Base-by-base conservation (phyloP, 768 basidiomycete genomes). In the Boletales sp. region DNA sequence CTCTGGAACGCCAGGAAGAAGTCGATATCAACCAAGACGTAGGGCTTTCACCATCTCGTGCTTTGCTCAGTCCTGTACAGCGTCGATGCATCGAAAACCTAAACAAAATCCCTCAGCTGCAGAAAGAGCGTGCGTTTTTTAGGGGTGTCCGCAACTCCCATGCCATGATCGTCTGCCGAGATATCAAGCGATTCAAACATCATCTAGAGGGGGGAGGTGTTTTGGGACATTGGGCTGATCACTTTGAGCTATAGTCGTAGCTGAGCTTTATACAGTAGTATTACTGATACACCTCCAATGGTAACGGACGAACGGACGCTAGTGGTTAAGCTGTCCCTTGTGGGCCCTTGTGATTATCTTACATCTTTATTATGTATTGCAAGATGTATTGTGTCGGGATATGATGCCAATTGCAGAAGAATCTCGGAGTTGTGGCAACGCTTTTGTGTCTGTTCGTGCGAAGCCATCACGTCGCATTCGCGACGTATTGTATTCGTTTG, bases 71-170 rank as follows among this genome's bases (percentile, higher is more conserved):
- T 15, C 71, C 78, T 2, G 60, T 74, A 11, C 90, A 93, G 60
- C 74, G 66, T 14, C 72, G 69, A 50, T 82, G 86, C 32, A 79
- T 79, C 6, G 68, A 67, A 7, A 77, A 73, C 64, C 71, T 93
- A 35, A 91, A 91, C 65, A 72, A 70, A 38, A 75, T 92, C 11
- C 86, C 87, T 0, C 67, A 72, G 30, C 61, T 92, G 41, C 76
- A 81, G 71, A 92, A 91, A 68, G 78, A 87, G 56, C 64, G 79
- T 17, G 86, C 79, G 17, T 89, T 80, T 61, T 83, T 91, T 56
- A 68, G 73, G 17, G 68, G 69, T 2, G 74, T 83, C 19, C 61
- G 68, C 35, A 90, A 90, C 58, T 70, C 87, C 25, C 90, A 93
- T 67, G 87, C 77, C 5, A 72, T 80, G 49, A 85, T 93, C 54